Evolutionary conservation across 2,329 filamentous ascomycete species (phyloP).

Genomic region (Aspergillus neoniger): DNA sequence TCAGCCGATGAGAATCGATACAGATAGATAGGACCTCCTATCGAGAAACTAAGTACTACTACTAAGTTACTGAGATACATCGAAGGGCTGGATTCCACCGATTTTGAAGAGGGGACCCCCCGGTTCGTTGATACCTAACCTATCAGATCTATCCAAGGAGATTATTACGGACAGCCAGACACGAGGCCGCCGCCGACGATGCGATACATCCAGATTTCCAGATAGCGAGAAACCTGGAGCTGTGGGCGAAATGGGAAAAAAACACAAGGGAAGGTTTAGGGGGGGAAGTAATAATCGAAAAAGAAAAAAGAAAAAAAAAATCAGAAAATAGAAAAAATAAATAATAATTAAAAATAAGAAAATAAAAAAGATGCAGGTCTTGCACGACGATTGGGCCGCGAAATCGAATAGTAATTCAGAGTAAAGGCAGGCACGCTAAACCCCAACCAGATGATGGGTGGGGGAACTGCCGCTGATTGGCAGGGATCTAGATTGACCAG

Average conservation of each 20-base stretch:
- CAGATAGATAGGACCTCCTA: neutral
- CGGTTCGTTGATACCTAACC: neutral
- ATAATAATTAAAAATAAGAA: neutral
- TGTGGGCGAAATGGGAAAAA: neutral
- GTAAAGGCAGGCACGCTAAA: constrained; percentile 18
- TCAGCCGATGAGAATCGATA: neutral
- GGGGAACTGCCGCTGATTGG: constrained; percentile 33
- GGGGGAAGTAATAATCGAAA: constrained; percentile 8
- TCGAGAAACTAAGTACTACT: too few relatives aligned
- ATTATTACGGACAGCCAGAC: constrained; percentile 5
- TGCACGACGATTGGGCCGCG: constrained; percentile 21
- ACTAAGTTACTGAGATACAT: too few relatives aligned
- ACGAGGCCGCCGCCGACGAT: constrained; percentile 7
- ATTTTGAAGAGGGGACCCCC: neutral
- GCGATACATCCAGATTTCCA: constrained; percentile 1
- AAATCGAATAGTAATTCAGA: constrained; percentile 3
- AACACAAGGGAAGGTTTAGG: too few relatives aligned
- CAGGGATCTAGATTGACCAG: constrained; percentile 29
- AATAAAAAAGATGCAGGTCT: constrained; percentile 19
- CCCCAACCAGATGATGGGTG: constrained; percentile 23
- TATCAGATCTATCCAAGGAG: neutral
- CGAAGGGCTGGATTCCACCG: constrained; percentile 13
- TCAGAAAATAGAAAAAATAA: neutral
- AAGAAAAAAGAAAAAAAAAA: constrained; percentile 15
- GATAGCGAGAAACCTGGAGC: neutral